Evolutionary conservation across 2,329 filamentous ascomycete genomes (phyloP), one percentile per base, ranked within the genome.

Genomic region (Didymella glomerata): DNA sequence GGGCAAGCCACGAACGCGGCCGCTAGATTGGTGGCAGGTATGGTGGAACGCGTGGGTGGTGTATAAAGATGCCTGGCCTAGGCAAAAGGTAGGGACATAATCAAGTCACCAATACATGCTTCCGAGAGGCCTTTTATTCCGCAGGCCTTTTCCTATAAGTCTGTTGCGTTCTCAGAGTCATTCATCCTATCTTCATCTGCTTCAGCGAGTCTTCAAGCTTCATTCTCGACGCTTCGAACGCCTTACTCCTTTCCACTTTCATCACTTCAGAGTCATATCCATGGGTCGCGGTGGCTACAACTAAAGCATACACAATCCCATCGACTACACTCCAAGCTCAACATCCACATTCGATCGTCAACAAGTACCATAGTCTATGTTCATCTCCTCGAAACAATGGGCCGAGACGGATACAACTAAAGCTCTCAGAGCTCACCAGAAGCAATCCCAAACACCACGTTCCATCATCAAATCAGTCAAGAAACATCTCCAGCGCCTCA

Each of bases 331-430:
- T 16, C 4, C 14, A 14, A 16, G 30, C 30, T 32, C 30, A 32
- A 6, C 13, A 32, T 32, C 13, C 4, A 32, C 30, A 14, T 8
- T 32, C 30, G 6, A 14, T 6, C 30, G 14, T 32, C n/a, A 16
- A 36, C 28, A 18, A 18, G 9, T 13, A 27, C 36, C 22, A 28
- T 44, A 36, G 28, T 46, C 57, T 18, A 60, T 52, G 54, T 54
- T 48, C 47, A 54, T 54, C 40, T 46, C 54, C 36, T 57, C 42
- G 9, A 38, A 77, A 75, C 74, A 73, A 63, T 77, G 77, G 56
- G 56, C 18, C 56, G 56, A 50, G 56, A 76, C 64, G 78, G 78
- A 49, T 81, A 80, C 76, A 80, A 80, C 75, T 78, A 70, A 68
- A 62, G 41, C 60, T 36, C 42, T 42, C 32, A 48, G 55, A 53